Base-by-base conservation (phyloP, 2,329 filamentous ascomycete species). In the Trichoderma koningii region DNA sequence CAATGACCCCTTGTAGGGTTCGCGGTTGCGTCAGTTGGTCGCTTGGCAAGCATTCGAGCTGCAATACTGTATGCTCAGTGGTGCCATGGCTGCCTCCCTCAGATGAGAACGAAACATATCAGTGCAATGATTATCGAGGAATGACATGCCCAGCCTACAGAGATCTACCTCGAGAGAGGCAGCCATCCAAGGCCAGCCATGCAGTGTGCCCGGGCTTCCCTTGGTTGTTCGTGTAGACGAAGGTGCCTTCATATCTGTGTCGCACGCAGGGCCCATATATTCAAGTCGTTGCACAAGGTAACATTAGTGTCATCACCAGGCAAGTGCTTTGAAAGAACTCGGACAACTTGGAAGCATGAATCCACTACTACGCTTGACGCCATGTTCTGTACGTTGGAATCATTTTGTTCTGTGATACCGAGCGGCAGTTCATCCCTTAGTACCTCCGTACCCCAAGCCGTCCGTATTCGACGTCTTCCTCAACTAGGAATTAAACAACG, bases 11-110 rank as follows among this genome's bases (percentile, higher is more conserved):
- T 38, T 38, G 34, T 38, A 38, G 34, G 7, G 12, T 38, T 38
- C 14, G 34, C 34, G 12, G 34, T 38, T 15, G 7, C 19, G 19
- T 23, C 45, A 15, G 45, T 48, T 48, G 45, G 45, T 48, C 7
- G 23, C 23, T 9, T 4, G 34, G 12, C 12, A 14, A 38, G 34
- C 12, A 3, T 4, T 38, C 12, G 12, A 14, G 34, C 14, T 14
- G 34, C 34, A 14, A 38, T 38, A 4, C 14, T 14, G 12, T 38
- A 56, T 17, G 53, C 28, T 45, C 30, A 5, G 17, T 30, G n/a
- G 14, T 38, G 41, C 15, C 41, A 45, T 21, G 53, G n/a, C 53
- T 55, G 52, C 52, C 41, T 56, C 38, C 53, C 44, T 45, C 17
- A 56, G 10, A 30, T 17, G 19, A 14, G 21, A 10, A 7, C 3